A percentile compares a stretch with the other conserved stretches of the same genome.
phyloP scores from a whole-genome alignment of 257 asterid genomes.

The Penstemon eatonii region DNA sequence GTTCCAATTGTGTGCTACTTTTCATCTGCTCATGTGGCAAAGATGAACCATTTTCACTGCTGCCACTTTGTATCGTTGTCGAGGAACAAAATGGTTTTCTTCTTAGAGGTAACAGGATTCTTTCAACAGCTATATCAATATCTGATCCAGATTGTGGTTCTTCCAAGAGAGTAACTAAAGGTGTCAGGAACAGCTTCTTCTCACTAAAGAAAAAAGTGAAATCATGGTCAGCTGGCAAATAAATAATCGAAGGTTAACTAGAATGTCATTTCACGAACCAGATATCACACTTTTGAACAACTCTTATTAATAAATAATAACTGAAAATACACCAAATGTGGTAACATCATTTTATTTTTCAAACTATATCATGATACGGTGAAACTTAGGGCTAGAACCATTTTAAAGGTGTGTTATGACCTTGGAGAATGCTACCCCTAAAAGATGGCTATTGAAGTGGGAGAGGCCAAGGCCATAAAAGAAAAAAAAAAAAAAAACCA shows the following conservation, averaged over 20 bases:
- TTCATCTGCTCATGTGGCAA: constrained; percentile 37
- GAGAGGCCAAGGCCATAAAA: not conserved
- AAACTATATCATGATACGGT: not conserved
- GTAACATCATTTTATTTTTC: not conserved
- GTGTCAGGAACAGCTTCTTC: constrained; percentile 81
- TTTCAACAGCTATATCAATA: constrained; percentile 64
- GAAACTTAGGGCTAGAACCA: not conserved
- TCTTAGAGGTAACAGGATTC: constrained; percentile 65
- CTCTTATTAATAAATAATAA: not conserved
- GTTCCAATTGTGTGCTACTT: constrained; percentile 37
- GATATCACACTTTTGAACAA: constrained; percentile 1
- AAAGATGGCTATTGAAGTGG: too few species aligned
- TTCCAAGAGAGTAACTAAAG: constrained; percentile 81
- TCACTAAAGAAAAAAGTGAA: constrained; percentile 49
- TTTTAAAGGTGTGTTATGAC: not conserved
- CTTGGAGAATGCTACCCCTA: too few species aligned
- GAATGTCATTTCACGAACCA: constrained; percentile 3
- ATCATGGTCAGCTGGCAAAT: constrained; percentile 25
- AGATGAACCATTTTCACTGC: constrained; percentile 42
- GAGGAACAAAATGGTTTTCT: constrained; percentile 47
- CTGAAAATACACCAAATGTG: not conserved
- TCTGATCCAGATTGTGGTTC: constrained; percentile 64
- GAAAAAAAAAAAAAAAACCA: not conserved
- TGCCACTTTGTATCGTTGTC: constrained; percentile 26
- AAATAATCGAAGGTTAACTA: constrained; percentile 5